Evolutionary conservation across 2,329 filamentous ascomycete genomes (phyloP).

Genomic region (Pestalotiopsis sp.): DNA sequence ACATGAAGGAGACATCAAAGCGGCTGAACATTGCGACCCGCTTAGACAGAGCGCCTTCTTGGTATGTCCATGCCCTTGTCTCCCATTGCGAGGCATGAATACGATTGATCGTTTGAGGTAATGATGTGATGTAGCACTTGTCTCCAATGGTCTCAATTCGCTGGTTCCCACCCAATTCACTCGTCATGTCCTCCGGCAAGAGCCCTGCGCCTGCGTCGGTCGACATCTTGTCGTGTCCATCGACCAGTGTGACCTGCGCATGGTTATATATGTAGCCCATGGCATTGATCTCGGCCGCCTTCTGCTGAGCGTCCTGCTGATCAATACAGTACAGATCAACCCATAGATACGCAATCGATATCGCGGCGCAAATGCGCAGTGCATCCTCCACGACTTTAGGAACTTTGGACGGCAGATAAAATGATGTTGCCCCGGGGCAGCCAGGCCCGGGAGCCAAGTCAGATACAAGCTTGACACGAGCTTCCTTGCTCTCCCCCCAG

Average conservation of each 20-base stretch:
- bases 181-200: background rate
- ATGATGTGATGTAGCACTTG: background rate
- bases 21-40: background rate
- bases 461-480: background rate
- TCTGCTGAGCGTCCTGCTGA: background rate
- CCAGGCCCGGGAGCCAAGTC: background rate
- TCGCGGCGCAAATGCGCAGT: background rate
- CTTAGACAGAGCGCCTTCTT: background rate
- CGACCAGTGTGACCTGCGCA: background rate
- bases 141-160: background rate
- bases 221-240: background rate
- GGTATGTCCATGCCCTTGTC: background rate
- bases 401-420: background rate
- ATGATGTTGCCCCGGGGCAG: background rate
- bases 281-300: background rate
- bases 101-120: background rate
- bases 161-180: background rate
- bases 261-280: constrained; percentile 6
- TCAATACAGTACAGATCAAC: constrained; percentile 4
- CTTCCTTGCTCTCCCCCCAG: background rate
- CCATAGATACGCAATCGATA: background rate
- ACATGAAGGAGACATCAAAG: background rate
- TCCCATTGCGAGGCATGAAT: background rate
- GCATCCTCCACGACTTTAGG: background rate
- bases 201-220: background rate